These are phyloP conservation scores for Geoglossum glabrum DNA, from an alignment of 495 filamentous ascomycete species.

Conservation along the genomic window DNA sequence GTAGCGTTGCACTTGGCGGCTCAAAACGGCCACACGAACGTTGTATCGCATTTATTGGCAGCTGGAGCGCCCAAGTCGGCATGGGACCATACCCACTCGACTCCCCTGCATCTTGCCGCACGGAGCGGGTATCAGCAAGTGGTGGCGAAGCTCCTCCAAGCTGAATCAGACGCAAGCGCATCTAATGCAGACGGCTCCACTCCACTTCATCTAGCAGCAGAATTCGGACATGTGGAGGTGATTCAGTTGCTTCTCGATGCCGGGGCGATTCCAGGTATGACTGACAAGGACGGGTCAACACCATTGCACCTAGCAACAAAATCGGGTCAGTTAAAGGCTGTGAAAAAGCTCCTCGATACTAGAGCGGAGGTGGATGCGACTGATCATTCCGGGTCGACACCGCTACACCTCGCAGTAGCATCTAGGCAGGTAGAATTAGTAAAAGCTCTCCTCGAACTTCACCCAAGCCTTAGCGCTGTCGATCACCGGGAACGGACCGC, in stretches of 20 bases:
- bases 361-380: too few relatives aligned
- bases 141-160: neutral
- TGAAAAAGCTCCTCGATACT: too few relatives aligned
- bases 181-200: neutral
- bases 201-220: neutral
- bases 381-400: neutral
- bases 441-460: too few relatives aligned
- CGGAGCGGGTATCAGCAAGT: neutral
- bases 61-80: neutral
- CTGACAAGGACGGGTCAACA: too few relatives aligned
- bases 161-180: neutral
- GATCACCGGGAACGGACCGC: too few relatives aligned
- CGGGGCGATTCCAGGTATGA: too few relatives aligned
- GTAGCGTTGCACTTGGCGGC: neutral
- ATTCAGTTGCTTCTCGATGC: too few relatives aligned
- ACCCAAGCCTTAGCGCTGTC: too few relatives aligned
- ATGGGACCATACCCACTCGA: neutral
- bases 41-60: neutral
- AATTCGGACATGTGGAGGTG: too few relatives aligned
- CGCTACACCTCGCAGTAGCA: neutral
- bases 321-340: too few relatives aligned
- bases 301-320: too few relatives aligned
- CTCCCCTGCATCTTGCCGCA: neutral
- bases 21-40: neutral
- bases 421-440: too few relatives aligned